Base-by-base conservation (phyloP, 768 basidiomycete species). In the Tricholoma furcatifolium region DNA sequence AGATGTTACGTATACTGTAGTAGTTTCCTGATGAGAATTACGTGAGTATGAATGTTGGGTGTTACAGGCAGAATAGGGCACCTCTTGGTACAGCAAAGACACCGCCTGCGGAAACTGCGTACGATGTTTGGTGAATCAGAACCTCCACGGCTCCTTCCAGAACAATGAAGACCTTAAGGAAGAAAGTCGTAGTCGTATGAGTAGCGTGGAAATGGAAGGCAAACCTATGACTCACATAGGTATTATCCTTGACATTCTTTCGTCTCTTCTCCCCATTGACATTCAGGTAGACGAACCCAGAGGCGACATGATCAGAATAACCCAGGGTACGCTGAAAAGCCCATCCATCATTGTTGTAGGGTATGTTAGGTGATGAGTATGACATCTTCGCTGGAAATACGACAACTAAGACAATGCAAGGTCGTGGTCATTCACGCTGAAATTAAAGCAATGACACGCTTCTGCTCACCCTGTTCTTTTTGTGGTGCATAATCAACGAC, bases 71-170 rank as follows among this genome's bases (percentile, higher is more conserved):
- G 30, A 21, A 41, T 11, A 40, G 55, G 17, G 30, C 57, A 89
- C 93, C 94, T 75, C 94, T 79, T 2, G 95, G 95, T 18, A 97
- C 87, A 63, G 95, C 78, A 65, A 95, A 94, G 79, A 87, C 88
- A 10, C 87, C 92, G 11, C 93, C 93, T 1, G 86, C 78, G 11
- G 87, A 78, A 38, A 98, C 78, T 48, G 93, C 71, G 63, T 91
- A 87, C 41, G 79, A 83, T 3, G 86, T 88, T 32, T 87, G 76
- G 65, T 96, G 89, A 3, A 98, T 81, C 56, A 83, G 85, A 55
- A 95, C 87, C 42, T 87, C 86, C 11, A 98, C 87, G 2, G 91
- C 90, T 10, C 97, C 97, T 70, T 92, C 84, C 51, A 93, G 81
- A 41, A 95, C 85, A 65, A 86, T 75, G 61, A 82, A 81, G 6